Conservation (phyloP, 495 filamentous ascomycete species). For the Parathielavia hyrcaniae region DNA sequence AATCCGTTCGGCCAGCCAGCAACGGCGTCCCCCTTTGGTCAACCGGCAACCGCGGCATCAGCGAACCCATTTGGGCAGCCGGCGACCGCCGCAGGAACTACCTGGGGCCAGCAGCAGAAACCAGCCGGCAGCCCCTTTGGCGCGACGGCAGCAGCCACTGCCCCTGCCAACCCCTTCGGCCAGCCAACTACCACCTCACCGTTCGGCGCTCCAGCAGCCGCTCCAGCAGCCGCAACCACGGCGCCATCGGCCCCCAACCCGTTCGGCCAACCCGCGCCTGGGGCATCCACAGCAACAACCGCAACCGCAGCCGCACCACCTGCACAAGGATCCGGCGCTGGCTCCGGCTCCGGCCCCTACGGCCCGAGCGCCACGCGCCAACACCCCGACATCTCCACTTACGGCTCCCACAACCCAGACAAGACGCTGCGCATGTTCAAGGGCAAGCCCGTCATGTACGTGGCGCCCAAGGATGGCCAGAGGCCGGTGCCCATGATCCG, state of each 20-base stretch:
- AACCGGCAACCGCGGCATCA: conserved; percentile 1
- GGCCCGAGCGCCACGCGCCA: conserved; percentile 37
- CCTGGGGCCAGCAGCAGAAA: neutral
- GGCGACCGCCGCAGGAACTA: conserved; percentile 15
- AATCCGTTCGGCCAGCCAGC: conserved; percentile 36
- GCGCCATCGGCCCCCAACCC: conserved; percentile 15
- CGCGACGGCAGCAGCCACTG: neutral
- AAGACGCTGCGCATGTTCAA: conserved; percentile 38
- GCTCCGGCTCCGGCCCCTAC: conserved; percentile 25
- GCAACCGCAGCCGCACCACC: conserved; percentile 12
- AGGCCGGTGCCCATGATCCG: conserved; percentile 32
- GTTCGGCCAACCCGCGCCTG: conserved; percentile 11
- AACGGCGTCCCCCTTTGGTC: conserved; percentile 18
- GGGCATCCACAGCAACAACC: conserved; percentile 27
- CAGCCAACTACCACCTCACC: conserved; percentile 11
- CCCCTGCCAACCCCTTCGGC: conserved; percentile 13
- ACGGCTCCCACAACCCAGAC: conserved; percentile 30
- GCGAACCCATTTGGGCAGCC: conserved; percentile 12
- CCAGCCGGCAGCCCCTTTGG: conserved; percentile 13
- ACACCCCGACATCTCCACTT: conserved; percentile 38
- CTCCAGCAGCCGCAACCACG: conserved; percentile 33
- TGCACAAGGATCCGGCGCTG: no score
- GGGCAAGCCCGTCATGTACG: conserved; percentile 38
- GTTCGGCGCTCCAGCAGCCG: conserved; percentile 31
- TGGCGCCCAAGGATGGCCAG: conserved; percentile 15